A percentile compares a stretch with the other conserved stretches of the same genome.
These are phyloP conservation scores for Cutaneotrichosporon sp. DNA, from an alignment of 1,284 basidiomycete species.

Conservation along the genomic window DNA sequence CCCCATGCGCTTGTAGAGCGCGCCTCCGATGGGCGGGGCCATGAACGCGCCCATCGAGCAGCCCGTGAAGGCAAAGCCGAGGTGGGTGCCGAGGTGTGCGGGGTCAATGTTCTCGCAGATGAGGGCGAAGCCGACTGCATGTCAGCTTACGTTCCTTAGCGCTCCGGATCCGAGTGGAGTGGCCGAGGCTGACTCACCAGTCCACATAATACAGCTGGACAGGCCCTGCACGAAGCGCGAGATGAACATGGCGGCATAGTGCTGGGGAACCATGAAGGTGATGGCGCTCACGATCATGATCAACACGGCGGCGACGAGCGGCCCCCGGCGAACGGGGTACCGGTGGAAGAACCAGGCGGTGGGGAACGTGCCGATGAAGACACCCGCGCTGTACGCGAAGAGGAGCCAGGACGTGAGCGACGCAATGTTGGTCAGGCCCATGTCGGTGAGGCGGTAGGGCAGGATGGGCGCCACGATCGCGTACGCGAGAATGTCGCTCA, in stretches of 20 bases:
- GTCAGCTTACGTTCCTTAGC: not conserved
- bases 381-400: constrained; percentile 44
- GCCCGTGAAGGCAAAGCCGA: constrained; percentile 72
- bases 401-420: constrained; percentile 44
- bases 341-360: constrained; percentile 69
- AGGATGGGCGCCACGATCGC: constrained; percentile 61
- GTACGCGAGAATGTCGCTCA: constrained; percentile 44
- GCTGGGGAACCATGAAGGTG: constrained; percentile 73
- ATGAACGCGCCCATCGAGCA: constrained; percentile 61
- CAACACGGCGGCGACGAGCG: constrained; percentile 60
- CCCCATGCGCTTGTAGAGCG: constrained; percentile 66
- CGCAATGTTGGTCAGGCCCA: constrained; percentile 41
- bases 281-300: constrained; percentile 57
- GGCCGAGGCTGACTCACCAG: constrained; percentile 70
- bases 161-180: not conserved
- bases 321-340: constrained; percentile 58
- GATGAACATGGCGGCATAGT: constrained; percentile 69
- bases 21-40: constrained; percentile 67
- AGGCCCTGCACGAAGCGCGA: constrained; percentile 72
- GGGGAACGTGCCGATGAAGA: constrained; percentile 63
- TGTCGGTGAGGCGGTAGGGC: constrained; percentile 59
- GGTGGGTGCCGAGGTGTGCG: constrained; percentile 63
- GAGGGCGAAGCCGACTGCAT: constrained; percentile 27
- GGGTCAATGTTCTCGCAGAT: constrained; percentile 68
- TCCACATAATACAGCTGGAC: constrained; percentile 73